Conservation (phyloP, 805 yeast species). For the Kodamaea sagamina region DNA sequence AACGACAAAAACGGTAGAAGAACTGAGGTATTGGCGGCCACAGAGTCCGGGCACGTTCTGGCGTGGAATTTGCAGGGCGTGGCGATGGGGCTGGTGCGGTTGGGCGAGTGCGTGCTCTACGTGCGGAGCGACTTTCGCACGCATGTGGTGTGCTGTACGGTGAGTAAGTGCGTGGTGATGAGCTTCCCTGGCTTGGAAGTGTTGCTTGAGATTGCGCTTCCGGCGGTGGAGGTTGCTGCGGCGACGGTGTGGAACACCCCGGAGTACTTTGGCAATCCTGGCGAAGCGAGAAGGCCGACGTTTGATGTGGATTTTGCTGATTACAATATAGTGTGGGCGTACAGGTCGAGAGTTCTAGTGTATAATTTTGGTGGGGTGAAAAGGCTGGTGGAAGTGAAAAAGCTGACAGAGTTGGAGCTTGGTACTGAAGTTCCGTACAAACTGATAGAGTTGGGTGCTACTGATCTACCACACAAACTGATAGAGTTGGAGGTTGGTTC, state of each 20-base stretch:
- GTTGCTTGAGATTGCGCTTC: slow-evolving; percentile 18
- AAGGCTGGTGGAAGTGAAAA: no score
- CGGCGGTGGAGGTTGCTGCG: slow-evolving; percentile 14
- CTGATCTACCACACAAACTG: no score
- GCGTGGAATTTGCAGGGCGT: slow-evolving; percentile 31
- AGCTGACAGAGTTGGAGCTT: no score
- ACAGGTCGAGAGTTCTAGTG: slow-evolving; percentile 23
- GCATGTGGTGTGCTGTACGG: slow-evolving; percentile 24
- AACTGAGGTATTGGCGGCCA: slow-evolving; percentile 30
- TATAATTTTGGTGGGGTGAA: slow-evolving; percentile 28
- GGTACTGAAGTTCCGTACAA: no score
- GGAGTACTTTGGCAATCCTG: slow-evolving; percentile 13
- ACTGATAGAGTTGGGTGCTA: no score
- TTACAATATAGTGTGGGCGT: slow-evolving; percentile 28
- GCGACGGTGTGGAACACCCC: slow-evolving; percentile 11
- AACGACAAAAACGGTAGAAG: slow-evolving; percentile 27
- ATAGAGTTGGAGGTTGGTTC: no score
- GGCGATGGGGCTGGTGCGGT: slow-evolving; percentile 11
- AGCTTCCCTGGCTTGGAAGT: slow-evolving; percentile 18
- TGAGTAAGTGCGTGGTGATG: slow-evolving; percentile 19
- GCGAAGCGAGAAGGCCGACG: slow-evolving; percentile 12
- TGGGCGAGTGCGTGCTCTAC: slow-evolving; percentile 19
- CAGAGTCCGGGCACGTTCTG: slow-evolving; percentile 24
- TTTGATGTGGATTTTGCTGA: slow-evolving; percentile 39
- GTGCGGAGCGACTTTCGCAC: slow-evolving; percentile 32